Evolutionary conservation across 306 rosid species (phyloP).

Genomic region (Datisca glomerata): DNA sequence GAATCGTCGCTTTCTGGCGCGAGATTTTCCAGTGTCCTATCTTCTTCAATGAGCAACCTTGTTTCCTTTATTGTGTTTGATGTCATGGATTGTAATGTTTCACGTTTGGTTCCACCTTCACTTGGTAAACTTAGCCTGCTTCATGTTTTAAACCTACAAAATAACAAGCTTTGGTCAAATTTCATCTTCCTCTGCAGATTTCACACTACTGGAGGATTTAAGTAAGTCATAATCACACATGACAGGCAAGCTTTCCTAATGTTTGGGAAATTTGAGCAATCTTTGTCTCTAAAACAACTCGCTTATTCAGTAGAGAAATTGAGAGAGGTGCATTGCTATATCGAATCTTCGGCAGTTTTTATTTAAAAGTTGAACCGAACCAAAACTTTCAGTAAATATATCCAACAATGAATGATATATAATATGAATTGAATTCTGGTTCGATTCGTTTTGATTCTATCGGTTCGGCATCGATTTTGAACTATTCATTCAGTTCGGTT

Average conservation of each 20-base stretch:
- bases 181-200: constrained; percentile 2
- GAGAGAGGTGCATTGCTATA: too few relatives aligned
- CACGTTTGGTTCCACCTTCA: constrained; percentile 6
- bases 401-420: too few relatives aligned
- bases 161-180: background rate
- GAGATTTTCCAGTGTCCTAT: background rate
- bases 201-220: background rate
- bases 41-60: constrained; percentile 7
- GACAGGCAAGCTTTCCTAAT: constrained; percentile 3
- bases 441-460: too few relatives aligned
- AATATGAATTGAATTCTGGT: too few relatives aligned
- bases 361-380: too few relatives aligned
- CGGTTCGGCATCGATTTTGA: too few relatives aligned
- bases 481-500: too few relatives aligned
- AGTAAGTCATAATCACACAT: background rate
- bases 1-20: background rate
- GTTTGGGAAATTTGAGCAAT: constrained; percentile 5
- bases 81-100: background rate
- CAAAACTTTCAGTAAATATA: too few relatives aligned
- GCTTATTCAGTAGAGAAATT: too few relatives aligned
- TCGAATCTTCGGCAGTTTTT: too few relatives aligned
- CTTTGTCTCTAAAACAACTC: too few relatives aligned
- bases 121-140: constrained; percentile 5
- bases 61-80: background rate
- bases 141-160: background rate